phyloP scores from a whole-genome alignment of 2,329 filamentous ascomycete species.

The Fusarium xylarioides region DNA sequence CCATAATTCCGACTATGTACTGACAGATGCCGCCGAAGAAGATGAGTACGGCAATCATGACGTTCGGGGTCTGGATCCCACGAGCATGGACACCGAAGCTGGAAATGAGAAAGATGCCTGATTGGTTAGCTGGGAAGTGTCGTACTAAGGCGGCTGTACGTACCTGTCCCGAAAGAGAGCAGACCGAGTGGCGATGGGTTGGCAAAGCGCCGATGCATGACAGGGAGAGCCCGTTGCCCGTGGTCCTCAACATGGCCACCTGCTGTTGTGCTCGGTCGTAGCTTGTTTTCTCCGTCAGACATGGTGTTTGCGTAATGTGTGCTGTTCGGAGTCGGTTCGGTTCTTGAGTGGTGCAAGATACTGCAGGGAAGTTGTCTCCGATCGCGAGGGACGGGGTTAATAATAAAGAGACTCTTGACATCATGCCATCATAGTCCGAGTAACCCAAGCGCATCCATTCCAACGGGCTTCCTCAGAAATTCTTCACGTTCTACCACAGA shows the following conservation, averaged over 20 bases:
- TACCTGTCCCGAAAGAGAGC: constrained; percentile 22
- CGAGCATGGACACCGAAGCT: constrained; percentile 24
- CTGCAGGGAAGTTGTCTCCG: neutral
- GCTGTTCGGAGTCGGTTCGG: neutral
- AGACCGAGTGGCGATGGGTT: constrained; percentile 22
- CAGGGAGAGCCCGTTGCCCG: constrained; percentile 3
- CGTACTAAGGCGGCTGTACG: neutral
- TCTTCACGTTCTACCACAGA: neutral
- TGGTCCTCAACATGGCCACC: constrained; percentile 17
- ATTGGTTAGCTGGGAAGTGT: neutral
- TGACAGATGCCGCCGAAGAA: constrained; percentile 26
- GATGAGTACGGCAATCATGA: constrained; percentile 27
- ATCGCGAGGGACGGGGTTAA: neutral
- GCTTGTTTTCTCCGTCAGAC: constrained; percentile 10
- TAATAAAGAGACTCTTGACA: neutral
- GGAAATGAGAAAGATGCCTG: constrained; percentile 26
- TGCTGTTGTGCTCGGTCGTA: neutral
- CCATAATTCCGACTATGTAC: constrained; percentile 23
- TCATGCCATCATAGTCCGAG: neutral
- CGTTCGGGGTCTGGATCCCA: constrained; percentile 23
- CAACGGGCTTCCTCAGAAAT: neutral
- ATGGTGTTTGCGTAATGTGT: neutral
- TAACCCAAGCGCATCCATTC: neutral
- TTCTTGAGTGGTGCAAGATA: neutral
- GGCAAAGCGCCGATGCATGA: constrained; percentile 11